Conservation (phyloP, 768 basidiomycete genomes). For the Termitomyces sp. region DNA sequence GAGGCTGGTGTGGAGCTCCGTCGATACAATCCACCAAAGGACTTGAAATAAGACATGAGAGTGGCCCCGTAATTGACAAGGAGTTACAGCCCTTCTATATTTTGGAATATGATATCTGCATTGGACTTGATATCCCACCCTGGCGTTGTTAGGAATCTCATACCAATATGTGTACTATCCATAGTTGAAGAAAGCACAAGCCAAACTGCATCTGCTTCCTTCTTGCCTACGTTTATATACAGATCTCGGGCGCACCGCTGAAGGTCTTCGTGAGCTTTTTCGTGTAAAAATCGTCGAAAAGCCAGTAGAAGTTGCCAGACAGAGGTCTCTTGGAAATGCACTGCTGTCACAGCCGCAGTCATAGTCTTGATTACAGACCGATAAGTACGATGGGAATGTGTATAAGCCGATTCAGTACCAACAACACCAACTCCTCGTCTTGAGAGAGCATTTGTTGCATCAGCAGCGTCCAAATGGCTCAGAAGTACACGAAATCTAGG, state of each 20-base stretch:
- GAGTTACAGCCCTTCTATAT: not conserved
- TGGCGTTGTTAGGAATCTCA: constrained; percentile 46
- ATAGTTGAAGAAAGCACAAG: constrained; percentile 57
- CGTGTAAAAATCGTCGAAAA: constrained; percentile 74
- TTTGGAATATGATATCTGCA: constrained; percentile 27
- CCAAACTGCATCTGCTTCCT: constrained; percentile 86
- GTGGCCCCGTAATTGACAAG: not conserved
- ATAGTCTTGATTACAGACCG: constrained; percentile 72
- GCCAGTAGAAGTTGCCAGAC: constrained; percentile 78
- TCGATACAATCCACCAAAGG: constrained; percentile 46
- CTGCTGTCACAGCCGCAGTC: constrained; percentile 56
- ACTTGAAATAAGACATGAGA: constrained; percentile 17
- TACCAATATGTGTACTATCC: constrained; percentile 32
- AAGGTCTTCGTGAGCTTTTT: constrained; percentile 65
- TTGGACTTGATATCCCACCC: constrained; percentile 60
- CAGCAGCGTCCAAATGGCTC: constrained; percentile 51
- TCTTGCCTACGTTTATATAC: constrained; percentile 51
- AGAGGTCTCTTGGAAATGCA: constrained; percentile 64
- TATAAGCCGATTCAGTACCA: constrained; percentile 69
- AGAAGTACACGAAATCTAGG: constrained; percentile 70
- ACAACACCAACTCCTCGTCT: constrained; percentile 45
- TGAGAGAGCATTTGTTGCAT: constrained; percentile 61
- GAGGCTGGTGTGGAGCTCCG: constrained; percentile 82
- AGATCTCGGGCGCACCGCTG: constrained; percentile 60
- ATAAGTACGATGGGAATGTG: constrained; percentile 77